Conservation (phyloP, 768 basidiomycete genomes). For the Mycena albidolilacea region DNA sequence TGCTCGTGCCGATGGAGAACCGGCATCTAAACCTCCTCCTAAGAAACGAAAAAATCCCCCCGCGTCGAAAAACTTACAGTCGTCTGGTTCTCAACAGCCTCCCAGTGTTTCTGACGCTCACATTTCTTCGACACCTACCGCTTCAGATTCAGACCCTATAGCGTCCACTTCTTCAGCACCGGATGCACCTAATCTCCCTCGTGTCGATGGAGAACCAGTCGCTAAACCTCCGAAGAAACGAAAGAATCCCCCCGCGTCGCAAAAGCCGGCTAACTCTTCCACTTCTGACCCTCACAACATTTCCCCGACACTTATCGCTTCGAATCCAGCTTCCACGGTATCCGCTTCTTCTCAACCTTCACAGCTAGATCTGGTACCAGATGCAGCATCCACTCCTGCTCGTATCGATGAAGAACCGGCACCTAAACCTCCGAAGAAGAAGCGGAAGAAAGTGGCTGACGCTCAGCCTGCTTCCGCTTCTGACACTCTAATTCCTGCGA, state of each 20-base stretch:
- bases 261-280: no score
- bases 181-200: no score
- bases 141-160: no score
- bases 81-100: no score
- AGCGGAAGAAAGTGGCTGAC: no score
- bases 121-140: no score
- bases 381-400: slow-evolving; percentile 9
- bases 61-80: background rate
- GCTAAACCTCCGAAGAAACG: slow-evolving; percentile 60
- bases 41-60: slow-evolving; percentile 23
- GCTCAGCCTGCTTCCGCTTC: no score
- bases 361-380: background rate
- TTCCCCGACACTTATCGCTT: background rate
- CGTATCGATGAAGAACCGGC: background rate
- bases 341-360: background rate
- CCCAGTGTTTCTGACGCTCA: no score
- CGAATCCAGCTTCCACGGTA: background rate
- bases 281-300: background rate
- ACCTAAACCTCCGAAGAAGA: slow-evolving; percentile 6
- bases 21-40: slow-evolving; percentile 65
- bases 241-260: slow-evolving; percentile 12
- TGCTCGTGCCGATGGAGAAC: slow-evolving; percentile 4
- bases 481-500: no score
- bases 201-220: background rate
- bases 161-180: no score